These are phyloP conservation scores for Reutealis trisperma DNA, from an alignment of 345 rosid genomes.

Conservation along the genomic window DNA sequence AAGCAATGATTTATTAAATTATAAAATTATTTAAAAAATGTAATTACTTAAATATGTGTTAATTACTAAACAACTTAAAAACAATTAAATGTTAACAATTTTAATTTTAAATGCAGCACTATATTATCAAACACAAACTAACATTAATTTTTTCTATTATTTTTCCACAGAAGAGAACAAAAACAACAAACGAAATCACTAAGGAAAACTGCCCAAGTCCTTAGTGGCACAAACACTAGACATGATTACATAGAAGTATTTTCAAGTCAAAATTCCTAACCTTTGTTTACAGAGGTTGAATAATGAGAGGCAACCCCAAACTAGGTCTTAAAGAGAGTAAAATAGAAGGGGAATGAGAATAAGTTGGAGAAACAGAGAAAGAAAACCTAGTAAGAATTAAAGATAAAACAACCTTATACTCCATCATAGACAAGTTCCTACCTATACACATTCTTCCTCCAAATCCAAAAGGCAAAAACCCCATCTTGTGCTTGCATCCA, in stretches of 20 bases:
- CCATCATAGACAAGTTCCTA: constrained; percentile 66
- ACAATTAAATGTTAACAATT: no score
- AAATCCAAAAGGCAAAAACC: constrained; percentile 88
- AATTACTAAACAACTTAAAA: no score
- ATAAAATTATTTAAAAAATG: no score
- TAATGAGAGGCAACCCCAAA: constrained; percentile 66
- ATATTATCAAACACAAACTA: no score
- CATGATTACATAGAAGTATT: neutral
- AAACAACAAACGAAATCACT: neutral
- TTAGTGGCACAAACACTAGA: neutral
- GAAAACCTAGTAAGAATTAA: constrained; percentile 67
- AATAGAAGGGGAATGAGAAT: constrained; percentile 65
- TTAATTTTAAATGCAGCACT: no score
- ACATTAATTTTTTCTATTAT: neutral
- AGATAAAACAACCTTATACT: constrained; percentile 72
- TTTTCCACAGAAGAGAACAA: neutral
- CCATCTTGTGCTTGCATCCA: constrained; percentile 88
- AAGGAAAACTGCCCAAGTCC: neutral
- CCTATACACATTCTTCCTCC: constrained; percentile 97
- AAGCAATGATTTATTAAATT: no score
- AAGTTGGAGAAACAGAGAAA: constrained; percentile 58
- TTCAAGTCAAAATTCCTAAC: neutral
- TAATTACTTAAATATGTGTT: no score
- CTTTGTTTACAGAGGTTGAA: constrained; percentile 38
- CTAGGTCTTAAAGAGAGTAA: constrained; percentile 77